These are phyloP conservation scores for Trichophyton schoenleinii DNA, from an alignment of 2,329 filamentous ascomycete genomes.

Conservation along the genomic window DNA sequence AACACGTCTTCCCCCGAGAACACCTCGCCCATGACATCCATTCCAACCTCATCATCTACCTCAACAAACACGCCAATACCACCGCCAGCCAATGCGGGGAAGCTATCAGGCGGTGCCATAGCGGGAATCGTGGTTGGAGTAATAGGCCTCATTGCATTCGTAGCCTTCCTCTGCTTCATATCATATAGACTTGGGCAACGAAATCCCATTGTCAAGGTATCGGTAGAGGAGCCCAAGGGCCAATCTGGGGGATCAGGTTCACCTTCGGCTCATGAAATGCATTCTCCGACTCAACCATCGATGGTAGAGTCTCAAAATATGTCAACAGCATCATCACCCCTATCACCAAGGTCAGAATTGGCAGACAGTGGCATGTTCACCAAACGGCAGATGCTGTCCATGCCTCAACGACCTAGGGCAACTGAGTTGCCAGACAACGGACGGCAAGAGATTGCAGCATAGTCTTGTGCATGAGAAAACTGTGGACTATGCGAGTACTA, in stretches of 20 bases:
- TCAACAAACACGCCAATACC: not conserved
- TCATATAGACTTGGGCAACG: not conserved
- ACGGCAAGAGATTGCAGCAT: not conserved
- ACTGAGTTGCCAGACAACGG: not conserved
- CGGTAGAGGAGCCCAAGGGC: not conserved
- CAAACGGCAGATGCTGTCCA: not conserved
- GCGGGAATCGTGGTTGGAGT: not conserved
- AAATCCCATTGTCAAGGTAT: not conserved
- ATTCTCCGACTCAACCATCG: not conserved
- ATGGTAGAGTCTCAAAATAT: not conserved
- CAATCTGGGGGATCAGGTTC: not conserved
- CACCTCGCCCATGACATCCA: not conserved
- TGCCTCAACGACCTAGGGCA: not conserved
- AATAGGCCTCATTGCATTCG: not conserved
- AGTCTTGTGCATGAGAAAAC: not conserved
- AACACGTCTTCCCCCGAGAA: not conserved
- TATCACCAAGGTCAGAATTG: not conserved
- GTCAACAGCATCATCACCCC: not conserved
- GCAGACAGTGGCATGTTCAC: not conserved
- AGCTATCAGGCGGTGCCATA: not conserved
- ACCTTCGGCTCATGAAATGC: not conserved
- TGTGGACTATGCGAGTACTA: not conserved
- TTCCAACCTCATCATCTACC: not conserved
- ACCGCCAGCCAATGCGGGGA: not conserved
- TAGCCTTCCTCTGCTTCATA: not conserved